A percentile compares a stretch with the other conserved stretches of the same genome.
phyloP scores from a whole-genome alignment of 352 stramenopile species.

The Pythium vanterpoolii region DNA sequence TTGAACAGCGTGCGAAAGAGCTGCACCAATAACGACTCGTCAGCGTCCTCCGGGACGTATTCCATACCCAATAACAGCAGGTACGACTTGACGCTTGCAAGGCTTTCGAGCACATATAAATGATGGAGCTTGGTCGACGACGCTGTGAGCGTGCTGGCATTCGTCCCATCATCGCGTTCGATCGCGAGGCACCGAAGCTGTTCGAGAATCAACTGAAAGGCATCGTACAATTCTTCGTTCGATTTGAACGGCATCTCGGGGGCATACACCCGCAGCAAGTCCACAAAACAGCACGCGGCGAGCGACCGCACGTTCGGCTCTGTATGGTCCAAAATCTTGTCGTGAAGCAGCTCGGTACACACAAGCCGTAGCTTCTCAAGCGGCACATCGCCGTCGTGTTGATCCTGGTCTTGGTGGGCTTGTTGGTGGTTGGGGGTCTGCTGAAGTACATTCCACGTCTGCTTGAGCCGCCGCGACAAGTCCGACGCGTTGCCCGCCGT shows the following conservation, averaged over 20 bases:
- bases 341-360: conserved; percentile 53
- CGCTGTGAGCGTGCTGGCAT: conserved; percentile 14
- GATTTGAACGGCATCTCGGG: conserved; percentile 68
- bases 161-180: conserved; percentile 21
- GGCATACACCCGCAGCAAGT: conserved; percentile 60
- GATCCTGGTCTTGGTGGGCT: too few relatives aligned
- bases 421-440: conserved; percentile 39
- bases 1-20: conserved; percentile 70
- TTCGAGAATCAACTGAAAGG: conserved; percentile 66
- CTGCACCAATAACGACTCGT: conserved; percentile 60
- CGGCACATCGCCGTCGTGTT: conserved; percentile 33
- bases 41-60: conserved; percentile 34
- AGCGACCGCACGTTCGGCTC: conserved; percentile 59
- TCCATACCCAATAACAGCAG: conserved; percentile 52
- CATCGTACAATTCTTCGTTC: conserved; percentile 63
- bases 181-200: conserved; percentile 43
- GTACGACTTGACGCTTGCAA: conserved; percentile 58
- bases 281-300: conserved; percentile 67
- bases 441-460: conserved; percentile 49
- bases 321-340: conserved; percentile 39
- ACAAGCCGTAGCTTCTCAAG: conserved; percentile 40
- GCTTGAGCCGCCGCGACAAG: conserved; percentile 49
- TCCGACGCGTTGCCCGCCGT: conserved; percentile 32
- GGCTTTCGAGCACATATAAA: conserved; percentile 65
- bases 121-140: conserved; percentile 36